These are phyloP conservation scores for Aspergillus piperis DNA, from an alignment of 2,329 filamentous ascomycete species.

Conservation along the genomic window DNA sequence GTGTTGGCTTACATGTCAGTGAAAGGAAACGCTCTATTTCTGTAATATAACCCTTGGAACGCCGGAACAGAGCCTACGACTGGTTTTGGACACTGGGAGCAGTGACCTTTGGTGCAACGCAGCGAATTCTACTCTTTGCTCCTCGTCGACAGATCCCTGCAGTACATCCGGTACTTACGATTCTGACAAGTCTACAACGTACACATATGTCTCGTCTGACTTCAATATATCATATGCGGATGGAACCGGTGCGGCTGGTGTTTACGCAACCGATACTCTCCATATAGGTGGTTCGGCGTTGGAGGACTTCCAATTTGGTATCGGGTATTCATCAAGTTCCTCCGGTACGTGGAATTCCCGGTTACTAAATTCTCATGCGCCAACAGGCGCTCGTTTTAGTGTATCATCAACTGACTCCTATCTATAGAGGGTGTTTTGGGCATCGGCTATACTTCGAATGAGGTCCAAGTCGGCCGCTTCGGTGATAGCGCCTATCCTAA, in stretches of 20 bases:
- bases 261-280: conserved; percentile 77
- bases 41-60: conserved; percentile 61
- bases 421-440: conserved; percentile 73
- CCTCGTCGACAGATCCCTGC: conserved; percentile 44
- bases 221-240: conserved; percentile 92
- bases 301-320: conserved; percentile 58
- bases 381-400: not conserved
- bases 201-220: conserved; percentile 68
- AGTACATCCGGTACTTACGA: conserved; percentile 53
- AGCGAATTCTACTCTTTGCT: conserved; percentile 52
- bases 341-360: conserved; percentile 31
- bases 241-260: conserved; percentile 72
- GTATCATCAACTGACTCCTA: not conserved
- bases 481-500: conserved; percentile 63
- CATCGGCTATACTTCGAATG: conserved; percentile 78
- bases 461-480: conserved; percentile 57
- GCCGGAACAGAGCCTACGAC: conserved; percentile 54
- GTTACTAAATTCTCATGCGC: not conserved
- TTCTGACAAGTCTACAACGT: conserved; percentile 69
- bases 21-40: conserved; percentile 58
- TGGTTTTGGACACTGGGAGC: conserved; percentile 65
- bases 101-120: conserved; percentile 65
- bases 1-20: conserved; percentile 1
- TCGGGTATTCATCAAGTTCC: conserved; percentile 59
- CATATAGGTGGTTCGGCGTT: conserved; percentile 53